These are phyloP conservation scores for Tolypocladium endophyticum DNA, from an alignment of 2,329 filamentous ascomycete species.

Conservation along the genomic window DNA sequence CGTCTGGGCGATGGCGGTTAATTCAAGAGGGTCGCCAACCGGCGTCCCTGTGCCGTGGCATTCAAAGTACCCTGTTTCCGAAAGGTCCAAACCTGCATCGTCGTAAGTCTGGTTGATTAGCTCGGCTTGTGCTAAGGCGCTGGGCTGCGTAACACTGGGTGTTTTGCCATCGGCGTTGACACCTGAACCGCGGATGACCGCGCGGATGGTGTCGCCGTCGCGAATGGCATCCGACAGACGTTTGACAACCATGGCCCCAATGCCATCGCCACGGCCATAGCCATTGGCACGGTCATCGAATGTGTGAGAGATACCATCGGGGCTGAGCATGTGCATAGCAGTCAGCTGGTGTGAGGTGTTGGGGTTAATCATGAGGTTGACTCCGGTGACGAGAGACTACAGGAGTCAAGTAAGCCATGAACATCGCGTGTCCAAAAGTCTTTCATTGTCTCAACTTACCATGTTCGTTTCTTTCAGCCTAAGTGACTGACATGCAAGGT, in stretches of 20 bases:
- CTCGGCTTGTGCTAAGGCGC: constrained; percentile 15
- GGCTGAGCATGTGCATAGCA: constrained; percentile 23
- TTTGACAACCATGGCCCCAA: constrained; percentile 34
- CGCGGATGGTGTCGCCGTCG: constrained; percentile 31
- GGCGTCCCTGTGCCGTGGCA: constrained; percentile 28
- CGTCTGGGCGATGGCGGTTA: constrained; percentile 18
- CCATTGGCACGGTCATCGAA: constrained; percentile 36
- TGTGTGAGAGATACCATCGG: constrained; percentile 17
- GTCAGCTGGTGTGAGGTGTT: constrained; percentile 15
- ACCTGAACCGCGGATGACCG: constrained; percentile 24
- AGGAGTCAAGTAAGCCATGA: no score
- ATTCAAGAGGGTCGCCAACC: constrained; percentile 25
- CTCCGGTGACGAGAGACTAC: constrained; percentile 16
- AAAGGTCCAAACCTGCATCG: constrained; percentile 9
- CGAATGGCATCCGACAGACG: constrained; percentile 31
- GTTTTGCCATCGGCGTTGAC: constrained; percentile 32
- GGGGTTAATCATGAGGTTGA: constrained; percentile 18
- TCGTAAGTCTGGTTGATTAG: constrained; percentile 20
- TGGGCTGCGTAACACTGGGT: constrained; percentile 29
- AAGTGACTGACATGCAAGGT: not conserved
- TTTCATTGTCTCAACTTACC: not conserved
- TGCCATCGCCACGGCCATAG: constrained; percentile 39
- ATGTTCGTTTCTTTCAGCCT: not conserved
- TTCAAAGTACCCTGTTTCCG: constrained; percentile 21
- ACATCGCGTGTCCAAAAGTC: no score